phyloP scores from a whole-genome alignment of 2,329 filamentous ascomycete genomes.

The Colletotrichum costaricense region DNA sequence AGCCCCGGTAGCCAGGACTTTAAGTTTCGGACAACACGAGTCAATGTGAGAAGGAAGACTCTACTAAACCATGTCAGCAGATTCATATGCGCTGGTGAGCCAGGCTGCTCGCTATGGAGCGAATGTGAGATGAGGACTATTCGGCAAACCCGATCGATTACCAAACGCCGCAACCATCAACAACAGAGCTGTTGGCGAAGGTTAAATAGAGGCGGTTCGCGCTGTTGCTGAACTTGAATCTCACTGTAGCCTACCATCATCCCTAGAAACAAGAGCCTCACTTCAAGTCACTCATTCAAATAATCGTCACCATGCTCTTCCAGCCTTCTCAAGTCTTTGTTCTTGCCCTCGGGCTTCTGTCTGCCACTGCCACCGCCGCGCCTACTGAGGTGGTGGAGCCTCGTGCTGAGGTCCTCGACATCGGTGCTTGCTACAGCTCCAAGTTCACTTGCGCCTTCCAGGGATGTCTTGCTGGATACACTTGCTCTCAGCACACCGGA shows the following conservation, averaged over 20 bases:
- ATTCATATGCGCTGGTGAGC: neutral
- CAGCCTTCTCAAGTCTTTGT: slow-evolving; percentile 1
- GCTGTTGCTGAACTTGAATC: neutral
- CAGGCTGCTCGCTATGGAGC: neutral
- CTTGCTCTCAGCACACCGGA: neutral
- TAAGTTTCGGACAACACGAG: neutral
- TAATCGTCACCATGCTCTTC: neutral
- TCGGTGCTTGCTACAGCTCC: slow-evolving; percentile 7
- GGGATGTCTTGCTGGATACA: slow-evolving; percentile 2
- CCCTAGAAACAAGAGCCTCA: neutral
- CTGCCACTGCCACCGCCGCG: neutral
- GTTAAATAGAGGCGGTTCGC: neutral
- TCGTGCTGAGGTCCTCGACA: neutral
- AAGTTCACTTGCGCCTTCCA: slow-evolving; percentile 17
- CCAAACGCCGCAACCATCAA: neutral
- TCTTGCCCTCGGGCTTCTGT: slow-evolving; percentile 9
- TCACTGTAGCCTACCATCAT: neutral
- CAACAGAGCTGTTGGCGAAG: neutral
- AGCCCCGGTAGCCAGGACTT: neutral
- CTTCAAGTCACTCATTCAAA: neutral
- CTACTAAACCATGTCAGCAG: neutral
- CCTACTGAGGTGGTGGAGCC: neutral
- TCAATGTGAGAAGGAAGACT: neutral
- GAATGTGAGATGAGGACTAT: neutral
- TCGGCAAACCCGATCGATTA: neutral